Base-by-base conservation (phyloP, 495 filamentous ascomycete genomes). In the Thermochaetoides thermophila region DNA sequence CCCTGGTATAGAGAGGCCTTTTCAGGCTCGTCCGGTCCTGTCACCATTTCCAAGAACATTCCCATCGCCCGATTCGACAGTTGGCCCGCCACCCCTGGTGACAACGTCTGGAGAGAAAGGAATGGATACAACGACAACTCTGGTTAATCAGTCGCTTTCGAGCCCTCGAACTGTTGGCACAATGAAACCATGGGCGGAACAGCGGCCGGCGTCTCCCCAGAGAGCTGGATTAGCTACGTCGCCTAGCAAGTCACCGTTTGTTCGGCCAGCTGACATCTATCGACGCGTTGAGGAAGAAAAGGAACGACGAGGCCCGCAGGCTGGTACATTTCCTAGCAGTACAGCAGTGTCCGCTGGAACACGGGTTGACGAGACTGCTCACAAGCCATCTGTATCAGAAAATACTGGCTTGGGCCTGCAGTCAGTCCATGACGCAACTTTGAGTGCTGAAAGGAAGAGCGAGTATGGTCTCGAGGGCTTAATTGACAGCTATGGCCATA, bases 241-340 rank as follows among this genome's bases (percentile, higher is more conserved):
- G 21, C 31, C 52, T 10, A 29, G 28, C 13, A 74, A 76, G 3
- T 50, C 69, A 1, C 69, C 78, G 2, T 74, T 87, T 39, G 64
- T 84, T 16, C 66, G 80, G 12, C 81, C 84, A 8, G 74, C 74
- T 14, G 82, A 93, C 40, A 80, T 86, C 20, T 89, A 89, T 49
- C 73, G 65, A 36, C 71, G 79, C 2, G 63, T 80, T 50, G 71
- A 81, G 37, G 67, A 60, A 35, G 60, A 71, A 38, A 62, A 53
- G 34, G 68, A 74, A 50, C 54, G 65, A 48, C 55, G 63, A 9
- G 61, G 59, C 29, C 66, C 68, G 13, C 6, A 24, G 21, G n/a
- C n/a, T n/a, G n/a, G n/a, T n/a, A n/a, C n/a, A n/a, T n/a, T n/a
- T n/a, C n/a, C n/a, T n/a, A n/a, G n/a, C n/a, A n/a, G n/a, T n/a